Base-by-base conservation (phyloP, 768 basidiomycete species). In the Amanita molliuscula region DNA sequence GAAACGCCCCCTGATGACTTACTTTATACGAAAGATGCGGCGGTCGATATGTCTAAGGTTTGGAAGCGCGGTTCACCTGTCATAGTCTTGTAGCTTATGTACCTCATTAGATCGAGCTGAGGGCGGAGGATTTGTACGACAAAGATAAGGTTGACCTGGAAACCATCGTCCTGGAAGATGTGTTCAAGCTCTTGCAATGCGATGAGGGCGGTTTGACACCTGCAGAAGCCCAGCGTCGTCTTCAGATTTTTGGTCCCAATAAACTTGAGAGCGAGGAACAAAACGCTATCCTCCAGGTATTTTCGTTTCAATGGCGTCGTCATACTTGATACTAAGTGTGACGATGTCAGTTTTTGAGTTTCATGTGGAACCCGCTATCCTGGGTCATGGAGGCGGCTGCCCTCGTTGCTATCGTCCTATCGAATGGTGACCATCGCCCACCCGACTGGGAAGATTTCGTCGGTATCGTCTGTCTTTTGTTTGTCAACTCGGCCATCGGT, bases 321-420 rank as follows among this genome's bases (percentile, higher is more conserved):
- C 48, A 18, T 48, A 46, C 26, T 4, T 45, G 5, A n/a, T 44
- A 18, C 36, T 48, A 25, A 20, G 1, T 41, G 29, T 41, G 37
- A 48, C 23, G 6, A 6, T 13, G 3, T 21, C 13, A 89, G 88
- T 92, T 94, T 68, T 71, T 92, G 58, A 82, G 83, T 64, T 98
- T 98, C 79, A 98, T 97, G 95, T 98, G 95, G 95, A 98, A 98
- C 72, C 95, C 95, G 38, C 75, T 98, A 10, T 98, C 95, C 29
- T 98, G 95, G 95, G 95, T 98, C 68, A 98, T 98, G 95, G 95
- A 98, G 68, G 92, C 85, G 54, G 93, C 93, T 34, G 88, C 90
- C 6, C 75, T 92, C 26, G 91, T 93, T 56, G 94, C 95, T 43
- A 98, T 98, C 65, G 92, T 80, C 36, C 80, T 98, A 26, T 96